A percentile compares a stretch with the other conserved stretches of the same genome.
These are phyloP conservation scores for Perkinsus marinus DNA, from an alignment of 169 alveolate species.

Conservation along the genomic window DNA sequence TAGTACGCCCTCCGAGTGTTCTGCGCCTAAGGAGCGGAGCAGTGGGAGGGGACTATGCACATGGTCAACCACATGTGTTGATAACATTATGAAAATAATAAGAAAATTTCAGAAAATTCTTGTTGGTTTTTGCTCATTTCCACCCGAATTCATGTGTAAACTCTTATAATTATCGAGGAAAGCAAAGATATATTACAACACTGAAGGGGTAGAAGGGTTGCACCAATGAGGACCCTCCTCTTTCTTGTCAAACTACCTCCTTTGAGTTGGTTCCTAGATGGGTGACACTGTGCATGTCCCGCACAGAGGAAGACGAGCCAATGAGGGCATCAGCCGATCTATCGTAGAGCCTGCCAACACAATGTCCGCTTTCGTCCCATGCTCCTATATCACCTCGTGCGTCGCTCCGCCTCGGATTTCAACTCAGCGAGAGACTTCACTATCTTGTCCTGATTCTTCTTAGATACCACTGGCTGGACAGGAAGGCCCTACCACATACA, in stretches of 20 bases:
- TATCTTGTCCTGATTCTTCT: background rate
- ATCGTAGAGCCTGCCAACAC: background rate
- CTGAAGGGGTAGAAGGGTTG: background rate
- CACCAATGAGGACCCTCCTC: background rate
- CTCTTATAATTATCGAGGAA: too few relatives aligned
- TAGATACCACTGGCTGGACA: background rate
- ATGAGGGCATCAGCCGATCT: background rate
- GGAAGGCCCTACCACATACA: background rate
- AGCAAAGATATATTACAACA: too few relatives aligned
- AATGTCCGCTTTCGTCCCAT: background rate
- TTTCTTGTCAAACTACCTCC: background rate
- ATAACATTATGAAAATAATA: background rate
- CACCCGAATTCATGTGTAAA: too few relatives aligned
- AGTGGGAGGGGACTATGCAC: too few relatives aligned
- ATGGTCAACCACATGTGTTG: background rate
- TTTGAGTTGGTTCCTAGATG: background rate
- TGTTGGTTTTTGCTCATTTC: too few relatives aligned
- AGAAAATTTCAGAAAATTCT: too few relatives aligned
- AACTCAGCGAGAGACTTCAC: background rate
- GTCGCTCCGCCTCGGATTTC: background rate
- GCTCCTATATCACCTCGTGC: background rate
- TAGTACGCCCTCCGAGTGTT: background rate
- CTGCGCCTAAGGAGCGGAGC: background rate
- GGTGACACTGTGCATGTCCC: background rate
- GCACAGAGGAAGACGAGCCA: background rate